These are phyloP conservation scores for Pseudognaphalium luteoalbum DNA, from an alignment of 129 eudicot species.

Conservation along the genomic window DNA sequence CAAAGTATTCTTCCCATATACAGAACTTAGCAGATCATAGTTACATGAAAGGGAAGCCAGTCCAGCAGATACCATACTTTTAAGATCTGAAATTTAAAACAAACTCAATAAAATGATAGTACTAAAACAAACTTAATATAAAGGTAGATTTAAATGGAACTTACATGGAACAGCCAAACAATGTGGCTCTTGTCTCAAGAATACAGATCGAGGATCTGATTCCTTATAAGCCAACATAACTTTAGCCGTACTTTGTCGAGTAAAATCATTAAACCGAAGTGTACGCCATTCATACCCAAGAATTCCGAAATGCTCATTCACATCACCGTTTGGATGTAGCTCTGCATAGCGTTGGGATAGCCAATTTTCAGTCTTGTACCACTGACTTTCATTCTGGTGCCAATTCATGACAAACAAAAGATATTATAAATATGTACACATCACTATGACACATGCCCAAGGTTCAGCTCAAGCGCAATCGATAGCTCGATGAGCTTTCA, in stretches of 20 bases:
- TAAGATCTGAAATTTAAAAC: conserved; percentile 55
- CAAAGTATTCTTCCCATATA: conserved; percentile 53
- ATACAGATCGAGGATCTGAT: conserved; percentile 66
- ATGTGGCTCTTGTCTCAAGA: conserved; percentile 71
- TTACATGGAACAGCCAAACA: conserved; percentile 96
- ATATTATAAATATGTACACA: neutral
- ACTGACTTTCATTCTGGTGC: conserved; percentile 49
- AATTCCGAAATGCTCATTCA: conserved; percentile 38
- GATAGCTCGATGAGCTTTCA: neutral
- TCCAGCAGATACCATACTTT: conserved; percentile 91
- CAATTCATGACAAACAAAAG: conserved; percentile 14
- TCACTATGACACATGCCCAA: neutral
- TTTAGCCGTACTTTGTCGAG: conserved; percentile 90
- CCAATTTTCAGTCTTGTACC: conserved; percentile 77
- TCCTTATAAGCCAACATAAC: conserved; percentile 65
- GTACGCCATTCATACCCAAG: conserved; percentile 88
- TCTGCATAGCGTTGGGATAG: conserved; percentile 64
- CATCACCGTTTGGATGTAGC: conserved; percentile 40
- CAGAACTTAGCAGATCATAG: conserved; percentile 55
- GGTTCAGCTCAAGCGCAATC: neutral
- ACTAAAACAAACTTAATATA: neutral
- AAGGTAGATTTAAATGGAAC: neutral
- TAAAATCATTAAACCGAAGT: conserved; percentile 78
- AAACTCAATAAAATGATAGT: neutral
- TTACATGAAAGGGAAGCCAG: conserved; percentile 60